Percentiles rank a stretch among this genome's conserved stretches.
phyloP scores from a whole-genome alignment of 176 grass and related monocot species.

The Poa pratensis region DNA sequence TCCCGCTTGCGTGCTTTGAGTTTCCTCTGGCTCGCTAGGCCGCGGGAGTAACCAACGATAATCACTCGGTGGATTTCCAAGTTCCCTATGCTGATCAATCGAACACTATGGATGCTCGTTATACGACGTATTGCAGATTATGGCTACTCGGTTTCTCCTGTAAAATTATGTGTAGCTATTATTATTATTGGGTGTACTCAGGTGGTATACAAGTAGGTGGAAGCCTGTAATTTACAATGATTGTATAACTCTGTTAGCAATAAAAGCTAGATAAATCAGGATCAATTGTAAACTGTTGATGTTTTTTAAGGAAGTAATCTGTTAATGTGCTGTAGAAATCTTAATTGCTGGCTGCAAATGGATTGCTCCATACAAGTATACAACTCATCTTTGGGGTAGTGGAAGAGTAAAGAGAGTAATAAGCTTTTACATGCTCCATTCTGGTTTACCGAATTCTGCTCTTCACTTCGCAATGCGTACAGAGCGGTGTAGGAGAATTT shows the following conservation, averaged over 20 bases:
- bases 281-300: slow-evolving; percentile 1
- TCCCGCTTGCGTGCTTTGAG: slow-evolving; percentile 69
- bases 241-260: slow-evolving; percentile 40
- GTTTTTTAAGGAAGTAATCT: neutral
- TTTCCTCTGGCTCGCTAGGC: slow-evolving; percentile 75
- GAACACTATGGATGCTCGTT: neutral
- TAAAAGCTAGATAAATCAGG: slow-evolving; percentile 43
- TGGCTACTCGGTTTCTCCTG: slow-evolving; percentile 13
- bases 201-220: slow-evolving; percentile 48
- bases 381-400: neutral
- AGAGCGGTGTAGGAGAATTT: neutral
- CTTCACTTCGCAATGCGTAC: neutral
- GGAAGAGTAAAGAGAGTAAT: neutral
- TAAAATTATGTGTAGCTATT: slow-evolving; percentile 38
- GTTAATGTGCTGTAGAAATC: neutral
- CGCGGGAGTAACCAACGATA: slow-evolving; percentile 44
- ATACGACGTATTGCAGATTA: slow-evolving; percentile 4
- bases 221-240: slow-evolving; percentile 46
- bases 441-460: neutral
- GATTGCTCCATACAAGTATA: neutral
- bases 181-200: slow-evolving; percentile 34
- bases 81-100: slow-evolving; percentile 12
- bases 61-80: neutral
- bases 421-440: neutral
- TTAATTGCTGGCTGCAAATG: slow-evolving; percentile 2